Evolutionary conservation across 2,329 filamentous ascomycete genomes (phyloP).

Genomic region (Aspergillus sclerotialis): DNA sequence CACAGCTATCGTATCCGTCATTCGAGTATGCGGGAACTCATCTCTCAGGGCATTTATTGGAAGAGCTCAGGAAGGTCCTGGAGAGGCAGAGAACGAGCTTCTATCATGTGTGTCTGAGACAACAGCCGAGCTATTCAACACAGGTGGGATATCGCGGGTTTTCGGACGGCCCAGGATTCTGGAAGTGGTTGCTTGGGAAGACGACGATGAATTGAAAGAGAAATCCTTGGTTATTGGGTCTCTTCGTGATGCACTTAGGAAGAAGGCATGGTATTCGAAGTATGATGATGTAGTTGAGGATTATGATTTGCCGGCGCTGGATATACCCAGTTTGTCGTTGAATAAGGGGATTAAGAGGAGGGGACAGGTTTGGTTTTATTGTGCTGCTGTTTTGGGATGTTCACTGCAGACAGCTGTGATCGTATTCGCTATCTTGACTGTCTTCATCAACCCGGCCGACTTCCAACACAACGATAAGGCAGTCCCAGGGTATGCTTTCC

Average conservation of each 20-base stretch:
- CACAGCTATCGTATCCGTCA: slow-evolving; percentile 38
- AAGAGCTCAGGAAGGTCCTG: slow-evolving; percentile 37
- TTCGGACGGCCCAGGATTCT: slow-evolving; percentile 27
- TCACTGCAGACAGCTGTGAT: slow-evolving; percentile 22
- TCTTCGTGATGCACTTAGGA: slow-evolving; percentile 17
- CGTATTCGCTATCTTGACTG: slow-evolving; percentile 23
- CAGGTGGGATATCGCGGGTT: slow-evolving; percentile 30
- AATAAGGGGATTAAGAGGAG: slow-evolving; percentile 28
- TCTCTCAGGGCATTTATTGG: slow-evolving; percentile 41
- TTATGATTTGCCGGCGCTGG: slow-evolving; percentile 16
- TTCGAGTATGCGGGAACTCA: slow-evolving; percentile 38
- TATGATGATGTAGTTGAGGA: slow-evolving; percentile 4
- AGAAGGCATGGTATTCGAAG: slow-evolving; percentile 16
- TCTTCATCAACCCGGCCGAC: slow-evolving; percentile 16
- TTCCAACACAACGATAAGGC: slow-evolving; percentile 20
- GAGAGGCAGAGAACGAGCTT: slow-evolving; percentile 36
- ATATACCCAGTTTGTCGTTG: slow-evolving; percentile 28
- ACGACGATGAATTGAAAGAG: slow-evolving; percentile 27
- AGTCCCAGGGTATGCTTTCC: slow-evolving; percentile 25
- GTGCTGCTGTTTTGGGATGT: slow-evolving; percentile 19
- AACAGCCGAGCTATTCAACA: slow-evolving; percentile 42
- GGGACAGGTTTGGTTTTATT: slow-evolving; percentile 22
- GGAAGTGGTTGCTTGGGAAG: slow-evolving; percentile 37
- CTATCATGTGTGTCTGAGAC: slow-evolving; percentile 42
- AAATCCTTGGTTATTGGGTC: slow-evolving; percentile 15